These are phyloP conservation scores for Thielaviopsis euricoi DNA, from an alignment of 2,329 filamentous ascomycete genomes.

Conservation along the genomic window DNA sequence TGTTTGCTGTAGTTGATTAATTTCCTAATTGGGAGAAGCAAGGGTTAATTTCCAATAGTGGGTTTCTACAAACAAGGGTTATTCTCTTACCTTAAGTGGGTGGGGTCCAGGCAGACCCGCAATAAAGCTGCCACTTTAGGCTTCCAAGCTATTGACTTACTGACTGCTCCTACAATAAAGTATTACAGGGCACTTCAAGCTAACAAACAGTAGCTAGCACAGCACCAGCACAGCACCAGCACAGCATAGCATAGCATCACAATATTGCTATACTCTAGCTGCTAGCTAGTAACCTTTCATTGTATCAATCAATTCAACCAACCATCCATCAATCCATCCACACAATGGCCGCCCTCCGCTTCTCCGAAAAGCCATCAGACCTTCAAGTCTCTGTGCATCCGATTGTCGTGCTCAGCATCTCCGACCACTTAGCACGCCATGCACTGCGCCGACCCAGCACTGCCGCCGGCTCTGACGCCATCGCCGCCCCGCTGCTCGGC, in stretches of 20 bases:
- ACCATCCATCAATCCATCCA: neutral
- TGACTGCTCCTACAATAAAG: no score
- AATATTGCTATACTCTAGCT: no score
- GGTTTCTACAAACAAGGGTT: no score
- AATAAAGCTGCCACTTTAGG: neutral
- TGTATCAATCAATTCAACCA: no score
- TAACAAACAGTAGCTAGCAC: no score
- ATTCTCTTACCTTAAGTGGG: neutral
- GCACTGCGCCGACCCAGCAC: slow-evolving; percentile 39
- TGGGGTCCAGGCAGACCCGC: neutral
- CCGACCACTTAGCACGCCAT: slow-evolving; percentile 89
- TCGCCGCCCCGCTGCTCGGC: slow-evolving; percentile 47
- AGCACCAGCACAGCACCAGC: no score
- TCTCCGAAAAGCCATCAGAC: slow-evolving; percentile 51
- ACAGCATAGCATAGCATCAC: no score
- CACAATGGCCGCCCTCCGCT: slow-evolving; percentile 30
- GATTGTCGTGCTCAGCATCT: slow-evolving; percentile 87
- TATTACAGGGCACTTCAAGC: no score
- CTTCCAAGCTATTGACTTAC: neutral
- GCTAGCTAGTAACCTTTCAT: neutral
- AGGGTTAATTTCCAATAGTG: no score
- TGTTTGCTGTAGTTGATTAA: neutral
- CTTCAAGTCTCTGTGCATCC: slow-evolving; percentile 78
- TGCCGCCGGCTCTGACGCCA: slow-evolving; percentile 37
- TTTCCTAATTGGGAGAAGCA: neutral